Percentiles rank a stretch among this genome's conserved stretches.
These are phyloP conservation scores for Vitis amurensis DNA, from an alignment of 164 flowering plant species.

Conservation along the genomic window DNA sequence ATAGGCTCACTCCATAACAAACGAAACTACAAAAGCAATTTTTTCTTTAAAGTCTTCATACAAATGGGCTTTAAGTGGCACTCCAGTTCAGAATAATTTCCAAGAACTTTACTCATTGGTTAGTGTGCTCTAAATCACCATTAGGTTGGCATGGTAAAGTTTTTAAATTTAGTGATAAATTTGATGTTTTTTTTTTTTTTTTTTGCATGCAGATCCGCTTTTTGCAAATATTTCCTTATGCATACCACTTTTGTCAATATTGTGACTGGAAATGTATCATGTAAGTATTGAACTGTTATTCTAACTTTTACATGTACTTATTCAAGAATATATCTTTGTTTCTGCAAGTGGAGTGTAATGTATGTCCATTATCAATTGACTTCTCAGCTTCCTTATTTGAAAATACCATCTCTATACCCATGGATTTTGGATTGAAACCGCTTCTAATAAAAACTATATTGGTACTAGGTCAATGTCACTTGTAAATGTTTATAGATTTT, in stretches of 20 bases:
- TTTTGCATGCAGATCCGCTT: conserved; percentile 67
- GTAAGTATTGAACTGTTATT: no score
- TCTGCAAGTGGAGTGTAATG: no score
- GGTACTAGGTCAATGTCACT: no score
- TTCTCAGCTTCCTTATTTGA: no score
- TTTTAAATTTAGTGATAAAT: background rate
- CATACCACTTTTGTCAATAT: conserved; percentile 82
- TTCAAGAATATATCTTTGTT: no score
- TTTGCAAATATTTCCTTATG: conserved; percentile 75
- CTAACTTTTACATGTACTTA: no score
- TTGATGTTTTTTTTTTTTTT: background rate
- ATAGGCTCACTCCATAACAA: conserved; percentile 91
- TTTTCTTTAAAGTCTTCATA: conserved; percentile 74
- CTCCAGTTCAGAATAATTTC: conserved; percentile 95
- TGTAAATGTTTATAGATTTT: no score
- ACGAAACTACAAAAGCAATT: conserved; percentile 81
- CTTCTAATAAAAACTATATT: no score
- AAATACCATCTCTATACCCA: no score
- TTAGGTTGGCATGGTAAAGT: no score
- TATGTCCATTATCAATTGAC: no score
- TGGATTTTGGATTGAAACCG: no score
- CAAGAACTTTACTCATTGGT: conserved; percentile 93
- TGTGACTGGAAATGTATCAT: conserved; percentile 58
- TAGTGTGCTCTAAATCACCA: conserved; percentile 18
- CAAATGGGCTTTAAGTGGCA: conserved; percentile 97